Percentiles rank a stretch among this genome's conserved stretches.
Conservation (phyloP, 2,329 filamentous ascomycete genomes). For the Calonectria multiphialidica region DNA sequence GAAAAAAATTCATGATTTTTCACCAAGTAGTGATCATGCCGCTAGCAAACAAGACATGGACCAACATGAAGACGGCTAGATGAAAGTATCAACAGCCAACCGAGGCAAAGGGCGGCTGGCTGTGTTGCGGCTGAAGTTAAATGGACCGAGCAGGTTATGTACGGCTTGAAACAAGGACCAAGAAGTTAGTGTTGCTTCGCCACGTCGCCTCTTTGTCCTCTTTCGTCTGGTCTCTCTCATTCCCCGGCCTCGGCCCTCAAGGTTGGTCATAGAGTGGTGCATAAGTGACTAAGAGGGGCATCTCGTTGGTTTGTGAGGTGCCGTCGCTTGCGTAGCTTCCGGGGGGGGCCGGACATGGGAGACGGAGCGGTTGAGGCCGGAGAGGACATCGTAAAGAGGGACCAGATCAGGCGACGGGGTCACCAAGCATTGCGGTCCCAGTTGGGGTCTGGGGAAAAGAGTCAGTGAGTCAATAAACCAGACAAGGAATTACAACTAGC, state of each 20-base stretch:
- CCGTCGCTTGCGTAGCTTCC: slow-evolving; percentile 45
- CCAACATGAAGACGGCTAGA: neutral
- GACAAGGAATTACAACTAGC: neutral
- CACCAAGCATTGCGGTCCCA: slow-evolving; percentile 95
- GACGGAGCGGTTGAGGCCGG: slow-evolving; percentile 29
- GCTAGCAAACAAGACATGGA: neutral
- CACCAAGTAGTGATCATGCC: neutral
- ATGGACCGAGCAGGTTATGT: neutral
- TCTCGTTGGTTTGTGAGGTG: slow-evolving; percentile 33
- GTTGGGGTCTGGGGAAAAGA: slow-evolving; percentile 72
- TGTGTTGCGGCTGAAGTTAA: neutral
- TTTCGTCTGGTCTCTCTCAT: neutral
- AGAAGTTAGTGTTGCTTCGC: neutral
- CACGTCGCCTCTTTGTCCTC: neutral
- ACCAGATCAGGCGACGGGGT: slow-evolving; percentile 47
- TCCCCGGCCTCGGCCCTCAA: neutral
- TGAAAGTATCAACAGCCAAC: neutral
- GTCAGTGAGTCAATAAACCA: neutral
- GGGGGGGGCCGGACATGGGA: slow-evolving; percentile 30
- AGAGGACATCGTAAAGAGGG: slow-evolving; percentile 34
- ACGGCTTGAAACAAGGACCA: slow-evolving; percentile 8
- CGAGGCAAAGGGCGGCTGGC: slow-evolving; percentile 1
- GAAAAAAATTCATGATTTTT: neutral
- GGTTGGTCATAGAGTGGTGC: slow-evolving; percentile 1
- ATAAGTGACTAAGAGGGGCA: slow-evolving; percentile 33